phyloP scores from a whole-genome alignment of 495 filamentous ascomycete species.

The Usnea hakonensis region DNA sequence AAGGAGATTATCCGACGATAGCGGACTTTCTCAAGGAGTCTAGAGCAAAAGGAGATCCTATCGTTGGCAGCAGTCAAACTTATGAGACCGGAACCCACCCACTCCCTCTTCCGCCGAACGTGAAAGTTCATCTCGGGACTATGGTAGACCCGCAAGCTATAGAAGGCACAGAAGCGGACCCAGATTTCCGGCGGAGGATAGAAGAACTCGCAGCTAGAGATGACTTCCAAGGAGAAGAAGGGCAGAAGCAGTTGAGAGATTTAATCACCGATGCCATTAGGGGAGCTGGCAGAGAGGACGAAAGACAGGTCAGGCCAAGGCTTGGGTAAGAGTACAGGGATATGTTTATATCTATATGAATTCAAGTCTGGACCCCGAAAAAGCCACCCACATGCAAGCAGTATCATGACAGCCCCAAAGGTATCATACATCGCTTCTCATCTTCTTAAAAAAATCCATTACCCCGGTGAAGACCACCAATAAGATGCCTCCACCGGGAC shows the following conservation, averaged over 20 bases:
- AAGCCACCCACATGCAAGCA: conserved; percentile 1
- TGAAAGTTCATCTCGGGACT: conserved; percentile 59
- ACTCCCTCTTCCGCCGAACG: conserved; percentile 53
- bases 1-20: conserved; percentile 62
- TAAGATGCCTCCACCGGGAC: conserved; percentile 85
- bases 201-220: conserved; percentile 66
- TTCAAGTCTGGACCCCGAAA: neutral
- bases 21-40: conserved; percentile 55
- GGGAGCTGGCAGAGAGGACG: conserved; percentile 39
- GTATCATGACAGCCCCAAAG: conserved; percentile 1
- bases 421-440: conserved; percentile 29
- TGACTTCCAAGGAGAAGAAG: conserved; percentile 63
- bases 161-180: conserved; percentile 54
- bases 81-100: conserved; percentile 23
- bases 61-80: conserved; percentile 23
- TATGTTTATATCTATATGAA: neutral
- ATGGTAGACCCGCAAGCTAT: conserved; percentile 53
- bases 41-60: conserved; percentile 30
- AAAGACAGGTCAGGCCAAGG: conserved; percentile 55
- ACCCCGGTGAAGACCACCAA: conserved; percentile 87
- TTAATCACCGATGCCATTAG: conserved; percentile 63
- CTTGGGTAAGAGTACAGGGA: neutral
- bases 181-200: conserved; percentile 65
- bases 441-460: conserved; percentile 79
- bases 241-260: conserved; percentile 59